Evolutionary conservation across 2,329 filamentous ascomycete genomes (phyloP).

Genomic region (Fusarium decemcellulare): DNA sequence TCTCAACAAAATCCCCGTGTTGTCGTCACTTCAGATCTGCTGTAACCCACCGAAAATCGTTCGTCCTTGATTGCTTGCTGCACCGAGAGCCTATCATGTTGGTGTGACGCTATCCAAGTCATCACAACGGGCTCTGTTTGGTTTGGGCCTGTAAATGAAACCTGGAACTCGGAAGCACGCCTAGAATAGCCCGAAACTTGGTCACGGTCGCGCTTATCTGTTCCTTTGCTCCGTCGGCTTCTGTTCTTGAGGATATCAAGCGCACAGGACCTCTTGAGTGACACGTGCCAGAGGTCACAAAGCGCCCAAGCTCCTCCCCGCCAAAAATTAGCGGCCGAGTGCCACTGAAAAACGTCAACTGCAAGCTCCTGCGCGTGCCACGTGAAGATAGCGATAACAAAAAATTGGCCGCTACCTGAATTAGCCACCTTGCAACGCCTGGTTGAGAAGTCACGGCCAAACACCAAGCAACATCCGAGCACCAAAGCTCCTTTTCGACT

Average conservation of each 20-base stretch:
- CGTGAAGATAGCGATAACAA: conserved; percentile 49
- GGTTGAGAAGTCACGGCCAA: conserved; percentile 43
- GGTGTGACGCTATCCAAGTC: conserved; percentile 40
- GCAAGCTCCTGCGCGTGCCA: conserved; percentile 34
- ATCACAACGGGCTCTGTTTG: conserved; percentile 21
- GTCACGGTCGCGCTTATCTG: background rate
- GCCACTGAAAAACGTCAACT: conserved; percentile 21
- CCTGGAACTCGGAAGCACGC: conserved; percentile 21
- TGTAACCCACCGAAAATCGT: background rate
- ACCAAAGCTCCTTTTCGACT: conserved; percentile 31
- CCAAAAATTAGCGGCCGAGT: conserved; percentile 33
- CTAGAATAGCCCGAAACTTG: conserved; percentile 28
- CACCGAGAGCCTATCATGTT: conserved; percentile 37
- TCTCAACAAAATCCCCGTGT: background rate
- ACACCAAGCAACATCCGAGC: conserved; percentile 35
- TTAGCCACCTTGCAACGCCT: conserved; percentile 48
- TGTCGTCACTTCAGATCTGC: conserved; percentile 35
- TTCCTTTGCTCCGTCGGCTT: background rate
- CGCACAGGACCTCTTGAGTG: conserved; percentile 8
- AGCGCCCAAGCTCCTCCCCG: conserved; percentile 14
- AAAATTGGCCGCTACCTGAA: conserved; percentile 45
- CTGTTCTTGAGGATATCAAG: background rate
- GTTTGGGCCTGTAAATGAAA: conserved; percentile 10
- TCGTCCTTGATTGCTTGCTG: conserved; percentile 29
- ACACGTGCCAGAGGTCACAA: conserved; percentile 37